These are phyloP conservation scores for Candida silvatica DNA, from an alignment of 805 yeast species.

Conservation along the genomic window DNA sequence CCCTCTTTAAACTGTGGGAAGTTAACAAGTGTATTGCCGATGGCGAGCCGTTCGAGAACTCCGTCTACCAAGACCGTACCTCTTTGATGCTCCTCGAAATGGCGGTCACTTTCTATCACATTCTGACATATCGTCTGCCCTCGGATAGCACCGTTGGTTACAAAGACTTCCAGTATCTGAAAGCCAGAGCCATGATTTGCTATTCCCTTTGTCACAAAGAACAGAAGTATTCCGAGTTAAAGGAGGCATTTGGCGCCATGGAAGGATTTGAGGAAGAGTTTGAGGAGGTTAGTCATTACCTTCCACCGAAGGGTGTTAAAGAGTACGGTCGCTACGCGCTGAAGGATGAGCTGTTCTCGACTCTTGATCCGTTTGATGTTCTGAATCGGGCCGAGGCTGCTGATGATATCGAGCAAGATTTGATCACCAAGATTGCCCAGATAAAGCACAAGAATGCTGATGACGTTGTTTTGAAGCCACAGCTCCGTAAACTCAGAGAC, in stretches of 20 bases:
- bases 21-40: conserved; percentile 22
- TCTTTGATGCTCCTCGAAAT: conserved; percentile 34
- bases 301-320: conserved; percentile 56
- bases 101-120: conserved; percentile 33
- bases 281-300: conserved; percentile 48
- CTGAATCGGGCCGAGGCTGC: conserved; percentile 38
- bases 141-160: conserved; percentile 15
- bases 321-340: conserved; percentile 63
- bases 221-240: conserved; percentile 41
- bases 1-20: conserved; percentile 50
- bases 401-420: conserved; percentile 40
- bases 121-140: conserved; percentile 27
- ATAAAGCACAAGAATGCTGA: conserved; percentile 28
- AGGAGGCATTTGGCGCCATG: conserved; percentile 21
- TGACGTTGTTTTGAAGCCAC: conserved; percentile 43
- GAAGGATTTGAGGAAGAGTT: conserved; percentile 40
- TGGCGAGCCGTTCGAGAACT: conserved; percentile 17
- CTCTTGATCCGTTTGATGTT: conserved; percentile 51
- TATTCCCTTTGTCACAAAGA: conserved; percentile 47
- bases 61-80: conserved; percentile 41
- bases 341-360: conserved; percentile 34
- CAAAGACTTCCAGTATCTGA: conserved; percentile 10
- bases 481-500: conserved; percentile 23
- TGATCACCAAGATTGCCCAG: conserved; percentile 35
- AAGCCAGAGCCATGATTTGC: conserved; percentile 32